Conservation (phyloP, 108 stramenopile genomes). For the Fragilaria crotonensis region DNA sequence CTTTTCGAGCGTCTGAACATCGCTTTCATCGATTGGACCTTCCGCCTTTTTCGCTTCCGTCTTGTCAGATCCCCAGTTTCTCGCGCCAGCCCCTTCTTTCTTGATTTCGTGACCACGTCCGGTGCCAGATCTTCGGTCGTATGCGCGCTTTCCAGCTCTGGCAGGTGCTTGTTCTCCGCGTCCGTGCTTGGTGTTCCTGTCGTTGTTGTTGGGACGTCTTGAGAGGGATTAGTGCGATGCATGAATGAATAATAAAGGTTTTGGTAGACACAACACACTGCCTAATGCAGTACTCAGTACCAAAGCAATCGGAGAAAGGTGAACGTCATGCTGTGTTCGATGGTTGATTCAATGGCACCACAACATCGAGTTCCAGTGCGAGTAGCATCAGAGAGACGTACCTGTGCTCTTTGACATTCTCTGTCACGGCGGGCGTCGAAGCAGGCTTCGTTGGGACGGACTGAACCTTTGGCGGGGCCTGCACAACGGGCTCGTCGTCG, state of each 20-base stretch:
- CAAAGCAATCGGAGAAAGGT: too few species aligned
- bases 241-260: conserved; percentile 5
- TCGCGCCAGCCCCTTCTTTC: conserved; percentile 84
- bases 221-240: neutral
- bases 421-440: conserved; percentile 33
- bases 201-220: conserved; percentile 30
- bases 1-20: conserved; percentile 31
- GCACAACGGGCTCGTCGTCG: conserved; percentile 57
- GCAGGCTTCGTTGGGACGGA: conserved; percentile 39
- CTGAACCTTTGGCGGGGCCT: conserved; percentile 14
- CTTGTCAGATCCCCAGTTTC: conserved; percentile 88
- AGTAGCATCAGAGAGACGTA: neutral
- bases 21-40: conserved; percentile 52
- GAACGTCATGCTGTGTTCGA: neutral
- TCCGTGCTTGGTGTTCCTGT: conserved; percentile 81
- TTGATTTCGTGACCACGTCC: conserved; percentile 89
- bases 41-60: conserved; percentile 70
- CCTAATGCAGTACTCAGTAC: too few species aligned
- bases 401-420: neutral
- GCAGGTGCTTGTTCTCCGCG: conserved; percentile 59
- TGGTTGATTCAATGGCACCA: neutral
- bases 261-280: neutral
- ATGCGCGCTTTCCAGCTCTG: conserved; percentile 80
- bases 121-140: conserved; percentile 85
- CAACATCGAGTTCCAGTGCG: conserved; percentile 1